Evolutionary conservation across 768 basidiomycete genomes (phyloP), one percentile per base, ranked within the genome.

Genomic region (Xerocomellus amylosporus): DNA sequence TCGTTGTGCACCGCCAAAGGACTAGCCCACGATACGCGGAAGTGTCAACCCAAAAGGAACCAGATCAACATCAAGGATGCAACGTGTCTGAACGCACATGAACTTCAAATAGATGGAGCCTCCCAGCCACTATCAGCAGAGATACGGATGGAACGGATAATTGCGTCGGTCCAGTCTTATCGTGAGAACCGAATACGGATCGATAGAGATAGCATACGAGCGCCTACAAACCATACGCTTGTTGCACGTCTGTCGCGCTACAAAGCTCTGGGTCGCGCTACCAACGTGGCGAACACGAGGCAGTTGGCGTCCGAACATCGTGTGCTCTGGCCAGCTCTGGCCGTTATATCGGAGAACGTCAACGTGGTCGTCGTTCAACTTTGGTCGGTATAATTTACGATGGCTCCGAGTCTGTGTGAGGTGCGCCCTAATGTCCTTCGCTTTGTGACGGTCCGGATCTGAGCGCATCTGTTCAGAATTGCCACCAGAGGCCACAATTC

Each of bases 401-500:
- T 71, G 70, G 53, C 65, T 43, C 51, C 65, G 26, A 37, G 58
- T 33, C 49, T 64, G 51, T 73, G 71, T 20, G 71, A 71, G 58
- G 71, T 73, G 53, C 55, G 72, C 39, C 30, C 28, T 14, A 15
- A 37, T 45, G 14, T 58, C 41, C 26, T 37, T 52, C 4, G 30
- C 14, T 30, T 36, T 49, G 46, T 51, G 30, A 31, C 33, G 49
- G 41, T 39, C 45, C 46, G 15, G 44, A 60, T 46, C 51, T 44
- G 28, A 59, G 54, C 24, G 9, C 10, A 20, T 51, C 24, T 14
- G 0, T 30, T 36, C 50, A 86, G 85, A 75, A 75, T 41, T 87
- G 85, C 61, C 78, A 79, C 62, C 54, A 75, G 38, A 76, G 74
- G 46, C 81, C 81, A n/a, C 84, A 83, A 64, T 79, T 75, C 49